Base-by-base conservation (phyloP, 345 rosid species). In the Streptanthus diversifolius region DNA sequence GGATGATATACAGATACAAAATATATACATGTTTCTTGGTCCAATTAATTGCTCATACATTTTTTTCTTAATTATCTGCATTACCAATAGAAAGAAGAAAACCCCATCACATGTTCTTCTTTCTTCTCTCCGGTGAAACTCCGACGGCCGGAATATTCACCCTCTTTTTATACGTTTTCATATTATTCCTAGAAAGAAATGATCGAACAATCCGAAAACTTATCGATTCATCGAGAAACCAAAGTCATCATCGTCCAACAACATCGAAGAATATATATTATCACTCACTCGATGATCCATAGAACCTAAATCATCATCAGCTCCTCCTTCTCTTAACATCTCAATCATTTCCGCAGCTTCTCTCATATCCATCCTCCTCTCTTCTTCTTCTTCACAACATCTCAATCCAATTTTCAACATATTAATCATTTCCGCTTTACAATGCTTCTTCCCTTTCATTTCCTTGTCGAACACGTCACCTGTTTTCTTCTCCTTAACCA, bases 401-500 rank as follows among this genome's bases (percentile, higher is more conserved):
- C 86, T 82, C 84, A 88, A 74, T 2, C 87, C 96, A 10, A 90
- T 79, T 76, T 86, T 90, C 81, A 90, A 76, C 30, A 88, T 62
- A 36, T 37, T 82, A 3, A 88, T 79, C 93, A 88, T 83, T 15
- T 85, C 86, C 0, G 85, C 76, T 73, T 88, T 86, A 63, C 77
- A 75, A 41, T 82, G 39, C 71, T 86, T 85, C 5, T 74, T 77
- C 35, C 86, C 87, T n/a, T 24, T 37, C 93, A 90, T 88, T 39
- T 88, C 93, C 54, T 73, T 81, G 61, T 90, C 93, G 7, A 90
- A 90, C 51, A 90, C 88, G 32, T 90, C 90, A 33, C 83, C 45
- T 0, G 75, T 82, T 64, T 69, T 66, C 64, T 84, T 86, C 27
- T 85, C 85, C 52, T 77, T 85, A 0, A 85, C 90, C 90, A 88